Evolutionary conservation across 176 grass and related monocot genomes (phyloP).

Genomic region (Coix lacrymajobi): DNA sequence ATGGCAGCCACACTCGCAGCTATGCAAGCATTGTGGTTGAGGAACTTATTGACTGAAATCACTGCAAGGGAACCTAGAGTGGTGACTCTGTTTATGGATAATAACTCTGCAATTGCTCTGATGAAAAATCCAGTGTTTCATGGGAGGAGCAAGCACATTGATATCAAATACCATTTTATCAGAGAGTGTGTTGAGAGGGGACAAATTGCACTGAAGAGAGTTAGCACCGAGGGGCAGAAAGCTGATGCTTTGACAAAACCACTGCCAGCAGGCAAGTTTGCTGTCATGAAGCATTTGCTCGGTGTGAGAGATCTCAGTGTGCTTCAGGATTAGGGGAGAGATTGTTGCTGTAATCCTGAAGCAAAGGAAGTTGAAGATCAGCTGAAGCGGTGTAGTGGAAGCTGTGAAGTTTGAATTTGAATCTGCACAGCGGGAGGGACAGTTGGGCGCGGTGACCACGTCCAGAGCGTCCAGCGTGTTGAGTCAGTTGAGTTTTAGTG

Average conservation of each 20-base stretch:
- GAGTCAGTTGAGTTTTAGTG: no score
- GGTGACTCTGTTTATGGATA: not conserved
- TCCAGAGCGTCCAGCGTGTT: no score
- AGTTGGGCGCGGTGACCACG: no score
- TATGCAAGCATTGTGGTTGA: not conserved
- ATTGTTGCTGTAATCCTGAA: not conserved
- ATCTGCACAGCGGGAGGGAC: no score
- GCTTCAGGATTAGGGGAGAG: not conserved
- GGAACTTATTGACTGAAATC: not conserved
- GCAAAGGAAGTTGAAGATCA: no score
- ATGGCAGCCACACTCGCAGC: not conserved
- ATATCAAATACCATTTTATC: not conserved
- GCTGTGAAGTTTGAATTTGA: no score
- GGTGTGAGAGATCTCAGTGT: not conserved
- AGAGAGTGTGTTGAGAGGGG: not conserved
- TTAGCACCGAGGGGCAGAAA: not conserved
- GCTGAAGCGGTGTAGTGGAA: no score
- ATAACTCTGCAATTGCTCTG: not conserved
- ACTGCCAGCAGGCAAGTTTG: not conserved
- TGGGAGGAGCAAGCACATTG: not conserved
- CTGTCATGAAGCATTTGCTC: not conserved
- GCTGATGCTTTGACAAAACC: not conserved
- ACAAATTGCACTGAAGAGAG: not conserved
- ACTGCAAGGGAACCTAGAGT: not conserved
- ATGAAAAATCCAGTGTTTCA: not conserved